A percentile compares a stretch with the other conserved stretches of the same genome.
Conservation (phyloP, 441 rosid species). For the Lepidium campestre region DNA sequence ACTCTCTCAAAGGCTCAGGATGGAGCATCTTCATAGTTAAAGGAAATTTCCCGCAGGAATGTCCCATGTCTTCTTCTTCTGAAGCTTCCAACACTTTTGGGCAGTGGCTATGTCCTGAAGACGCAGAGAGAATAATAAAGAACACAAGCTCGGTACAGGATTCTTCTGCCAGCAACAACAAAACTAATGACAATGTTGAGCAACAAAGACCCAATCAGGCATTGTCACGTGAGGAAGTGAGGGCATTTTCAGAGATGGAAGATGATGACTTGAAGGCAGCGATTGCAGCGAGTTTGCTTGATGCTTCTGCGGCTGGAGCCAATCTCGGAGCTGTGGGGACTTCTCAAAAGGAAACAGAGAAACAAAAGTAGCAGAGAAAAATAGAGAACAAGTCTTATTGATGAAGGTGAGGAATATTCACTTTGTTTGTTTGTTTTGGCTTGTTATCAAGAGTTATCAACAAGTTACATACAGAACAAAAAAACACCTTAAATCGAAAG, state of each 20-base stretch:
- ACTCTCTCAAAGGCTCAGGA: constrained; percentile 75
- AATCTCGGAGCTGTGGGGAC: constrained; percentile 28
- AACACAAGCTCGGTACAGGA: constrained; percentile 41
- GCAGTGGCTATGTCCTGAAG: constrained; percentile 87
- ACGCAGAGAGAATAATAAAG: constrained; percentile 73
- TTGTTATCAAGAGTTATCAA: neutral
- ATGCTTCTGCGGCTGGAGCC: constrained; percentile 41
- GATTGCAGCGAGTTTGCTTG: constrained; percentile 84
- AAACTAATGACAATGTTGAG: constrained; percentile 9
- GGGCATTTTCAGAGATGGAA: constrained; percentile 49
- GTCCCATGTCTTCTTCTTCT: constrained; percentile 50
- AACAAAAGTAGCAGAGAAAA: constrained; percentile 26
- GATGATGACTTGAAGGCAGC: constrained; percentile 83
- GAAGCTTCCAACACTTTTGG: constrained; percentile 79
- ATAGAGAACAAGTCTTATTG: constrained; percentile 19
- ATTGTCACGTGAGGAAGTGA: constrained; percentile 33
- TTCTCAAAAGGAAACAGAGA: constrained; percentile 31
- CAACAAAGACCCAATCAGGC: constrained; percentile 32
- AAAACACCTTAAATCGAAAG: neutral
- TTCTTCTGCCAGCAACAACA: constrained; percentile 26
- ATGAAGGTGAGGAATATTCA: constrained; percentile 14
- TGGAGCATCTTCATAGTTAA: constrained; percentile 91
- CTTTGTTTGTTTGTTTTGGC: constrained; percentile 3
- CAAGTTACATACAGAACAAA: constrained; percentile 15
- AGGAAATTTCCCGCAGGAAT: constrained; percentile 85